phyloP scores from a whole-genome alignment of 108 stramenopile genomes.

The Phaeodactylum tricornutum region DNA sequence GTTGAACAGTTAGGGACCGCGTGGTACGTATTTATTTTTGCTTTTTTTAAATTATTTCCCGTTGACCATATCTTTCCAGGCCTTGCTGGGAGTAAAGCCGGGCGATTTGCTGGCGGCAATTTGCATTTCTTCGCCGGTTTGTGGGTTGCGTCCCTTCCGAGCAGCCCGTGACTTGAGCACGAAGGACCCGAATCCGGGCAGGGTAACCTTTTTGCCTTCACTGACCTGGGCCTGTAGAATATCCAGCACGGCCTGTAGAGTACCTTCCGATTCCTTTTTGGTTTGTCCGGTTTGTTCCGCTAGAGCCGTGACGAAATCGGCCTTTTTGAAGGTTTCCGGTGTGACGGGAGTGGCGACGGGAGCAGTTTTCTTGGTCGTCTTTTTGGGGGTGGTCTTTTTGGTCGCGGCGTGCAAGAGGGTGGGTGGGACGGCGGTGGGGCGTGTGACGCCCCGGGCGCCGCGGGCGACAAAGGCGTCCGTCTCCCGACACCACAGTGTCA shows the following conservation, averaged over 20 bases:
- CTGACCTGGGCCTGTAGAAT: conserved; percentile 33
- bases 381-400: conserved; percentile 5
- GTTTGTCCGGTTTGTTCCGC: conserved; percentile 67
- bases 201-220: conserved; percentile 49
- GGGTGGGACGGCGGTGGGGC: too few species aligned
- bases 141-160: conserved; percentile 84
- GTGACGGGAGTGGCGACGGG: not conserved
- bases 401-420: too few species aligned
- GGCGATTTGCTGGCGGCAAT: conserved; percentile 65
- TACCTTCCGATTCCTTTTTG: conserved; percentile 65
- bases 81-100: conserved; percentile 72
- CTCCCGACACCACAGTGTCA: too few species aligned
- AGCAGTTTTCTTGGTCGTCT: conserved; percentile 6
- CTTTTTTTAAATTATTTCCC: conserved; percentile 12
- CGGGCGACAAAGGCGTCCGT: too few species aligned
- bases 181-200: conserved; percentile 89
- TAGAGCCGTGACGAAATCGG: conserved; percentile 61
- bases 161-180: conserved; percentile 60
- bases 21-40: too few species aligned
- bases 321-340: conserved; percentile 55
- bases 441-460: too few species aligned
- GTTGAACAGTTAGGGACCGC: too few species aligned
- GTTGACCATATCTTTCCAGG: conserved; percentile 81
- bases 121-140: conserved; percentile 81
- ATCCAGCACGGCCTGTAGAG: conserved; percentile 58